Conservation (phyloP, 129 eudicot genomes). For the Saussurea involucrata region DNA sequence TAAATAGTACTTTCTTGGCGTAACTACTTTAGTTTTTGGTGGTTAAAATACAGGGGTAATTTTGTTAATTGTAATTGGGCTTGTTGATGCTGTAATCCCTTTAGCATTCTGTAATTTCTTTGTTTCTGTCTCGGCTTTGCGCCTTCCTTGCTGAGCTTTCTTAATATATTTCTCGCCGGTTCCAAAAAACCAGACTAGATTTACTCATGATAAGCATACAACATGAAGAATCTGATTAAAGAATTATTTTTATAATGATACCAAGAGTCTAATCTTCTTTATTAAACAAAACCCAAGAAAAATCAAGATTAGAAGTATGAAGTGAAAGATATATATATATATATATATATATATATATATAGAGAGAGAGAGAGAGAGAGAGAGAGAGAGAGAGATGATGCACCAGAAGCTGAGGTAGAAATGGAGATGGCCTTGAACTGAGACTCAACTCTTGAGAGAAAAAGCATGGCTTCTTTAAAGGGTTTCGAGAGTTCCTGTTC, state of each 20-base stretch:
- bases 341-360: not conserved
- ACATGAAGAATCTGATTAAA: not conserved
- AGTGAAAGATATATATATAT: not conserved
- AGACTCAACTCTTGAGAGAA: conserved; percentile 76
- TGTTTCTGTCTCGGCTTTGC: too few relatives aligned
- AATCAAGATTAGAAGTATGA: not conserved
- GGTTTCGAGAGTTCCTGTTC: conserved; percentile 96
- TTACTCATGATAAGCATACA: not conserved
- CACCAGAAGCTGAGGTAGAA: conserved; percentile 61
- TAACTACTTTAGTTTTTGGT: too few relatives aligned
- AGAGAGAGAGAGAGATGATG: conserved; percentile 14
- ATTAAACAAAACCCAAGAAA: not conserved
- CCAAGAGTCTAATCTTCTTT: conserved; percentile 10
- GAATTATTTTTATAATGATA: not conserved
- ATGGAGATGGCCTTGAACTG: conserved; percentile 79
- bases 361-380: conserved; percentile 10
- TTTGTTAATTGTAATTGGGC: too few relatives aligned
- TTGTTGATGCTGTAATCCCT: too few relatives aligned
- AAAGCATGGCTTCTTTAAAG: conserved; percentile 96
- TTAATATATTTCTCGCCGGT: too few relatives aligned
- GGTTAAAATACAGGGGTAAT: too few relatives aligned
- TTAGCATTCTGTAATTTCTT: too few relatives aligned
- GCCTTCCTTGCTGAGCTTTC: too few relatives aligned
- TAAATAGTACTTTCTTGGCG: too few relatives aligned
- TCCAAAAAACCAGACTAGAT: too few relatives aligned